Evolutionary conservation across 129 eudicot genomes (phyloP).

Genomic region (Tanacetum coccineum): DNA sequence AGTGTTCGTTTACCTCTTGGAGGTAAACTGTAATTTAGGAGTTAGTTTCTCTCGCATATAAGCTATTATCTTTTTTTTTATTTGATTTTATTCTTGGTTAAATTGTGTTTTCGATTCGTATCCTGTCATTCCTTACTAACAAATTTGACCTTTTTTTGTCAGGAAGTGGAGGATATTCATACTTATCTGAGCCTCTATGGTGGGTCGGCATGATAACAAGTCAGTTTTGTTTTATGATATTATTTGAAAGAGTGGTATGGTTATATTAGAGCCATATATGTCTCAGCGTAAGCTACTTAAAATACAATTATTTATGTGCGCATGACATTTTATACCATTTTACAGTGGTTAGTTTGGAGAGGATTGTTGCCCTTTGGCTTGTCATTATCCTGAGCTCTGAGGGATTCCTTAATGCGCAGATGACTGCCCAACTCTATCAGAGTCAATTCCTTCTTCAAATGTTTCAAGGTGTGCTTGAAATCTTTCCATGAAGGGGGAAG

Average conservation of each 20-base stretch:
- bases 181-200: constrained; percentile 93
- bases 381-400: no score
- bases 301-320: background rate
- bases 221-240: constrained; percentile 42
- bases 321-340: constrained; percentile 18
- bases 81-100: background rate
- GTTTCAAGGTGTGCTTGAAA: no score
- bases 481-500: no score
- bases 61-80: background rate
- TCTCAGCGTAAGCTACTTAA: background rate
- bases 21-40: no score
- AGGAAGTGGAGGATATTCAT: constrained; percentile 96
- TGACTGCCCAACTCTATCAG: no score
- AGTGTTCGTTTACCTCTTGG: no score
- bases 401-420: no score
- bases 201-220: constrained; percentile 97
- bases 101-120: no score
- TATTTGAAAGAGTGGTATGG: background rate
- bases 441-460: no score
- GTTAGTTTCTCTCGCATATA: no score
- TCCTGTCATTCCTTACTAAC: background rate
- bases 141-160: constrained; percentile 16
- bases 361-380: no score
- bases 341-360: constrained; percentile 96
- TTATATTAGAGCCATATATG: background rate